Evolutionary conservation across 2,329 filamentous ascomycete genomes (phyloP).

Genomic region (Fusarium brachygibbosum): DNA sequence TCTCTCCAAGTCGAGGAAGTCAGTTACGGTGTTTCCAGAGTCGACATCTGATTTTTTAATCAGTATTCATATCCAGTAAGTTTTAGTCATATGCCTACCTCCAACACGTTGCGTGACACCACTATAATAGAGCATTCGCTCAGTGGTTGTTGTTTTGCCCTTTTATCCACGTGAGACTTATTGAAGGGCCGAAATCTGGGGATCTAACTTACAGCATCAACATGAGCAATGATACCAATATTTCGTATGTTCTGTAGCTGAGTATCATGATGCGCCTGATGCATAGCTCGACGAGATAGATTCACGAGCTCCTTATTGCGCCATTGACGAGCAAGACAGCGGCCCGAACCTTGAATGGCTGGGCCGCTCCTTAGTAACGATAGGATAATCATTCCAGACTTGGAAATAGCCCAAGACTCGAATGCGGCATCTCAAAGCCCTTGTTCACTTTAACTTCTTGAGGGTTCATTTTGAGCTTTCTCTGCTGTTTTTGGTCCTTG

Average conservation of each 20-base stretch:
- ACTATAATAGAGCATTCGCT: slow-evolving; percentile 98
- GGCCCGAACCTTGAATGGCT: slow-evolving; percentile 37
- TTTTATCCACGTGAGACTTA: slow-evolving; percentile 46
- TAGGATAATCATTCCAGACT: slow-evolving; percentile 44
- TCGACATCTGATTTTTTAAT: slow-evolving; percentile 77
- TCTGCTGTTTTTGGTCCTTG: slow-evolving; percentile 33
- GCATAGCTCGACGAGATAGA: slow-evolving; percentile 35
- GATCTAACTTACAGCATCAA: slow-evolving; percentile 78
- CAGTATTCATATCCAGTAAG: not conserved
- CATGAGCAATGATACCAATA: slow-evolving; percentile 98
- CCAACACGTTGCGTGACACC: slow-evolving; percentile 90
- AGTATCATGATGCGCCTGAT: slow-evolving; percentile 45
- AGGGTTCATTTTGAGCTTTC: slow-evolving; percentile 34
- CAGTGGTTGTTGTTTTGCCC: slow-evolving; percentile 98
- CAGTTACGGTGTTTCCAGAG: slow-evolving; percentile 95
- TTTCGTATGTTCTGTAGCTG: slow-evolving; percentile 77
- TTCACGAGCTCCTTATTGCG: slow-evolving; percentile 29
- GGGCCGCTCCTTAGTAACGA: slow-evolving; percentile 44
- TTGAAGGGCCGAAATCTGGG: fast-evolving
- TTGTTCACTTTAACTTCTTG: slow-evolving; percentile 8
- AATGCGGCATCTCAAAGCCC: slow-evolving; percentile 36
- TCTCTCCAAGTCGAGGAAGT: slow-evolving; percentile 93
- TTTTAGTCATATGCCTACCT: slow-evolving; percentile 56
- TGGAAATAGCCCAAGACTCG: slow-evolving; percentile 13
- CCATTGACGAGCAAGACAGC: slow-evolving; percentile 44